phyloP scores from a whole-genome alignment of 2,329 filamentous ascomycete species.

The Fusarium haematococcum region DNA sequence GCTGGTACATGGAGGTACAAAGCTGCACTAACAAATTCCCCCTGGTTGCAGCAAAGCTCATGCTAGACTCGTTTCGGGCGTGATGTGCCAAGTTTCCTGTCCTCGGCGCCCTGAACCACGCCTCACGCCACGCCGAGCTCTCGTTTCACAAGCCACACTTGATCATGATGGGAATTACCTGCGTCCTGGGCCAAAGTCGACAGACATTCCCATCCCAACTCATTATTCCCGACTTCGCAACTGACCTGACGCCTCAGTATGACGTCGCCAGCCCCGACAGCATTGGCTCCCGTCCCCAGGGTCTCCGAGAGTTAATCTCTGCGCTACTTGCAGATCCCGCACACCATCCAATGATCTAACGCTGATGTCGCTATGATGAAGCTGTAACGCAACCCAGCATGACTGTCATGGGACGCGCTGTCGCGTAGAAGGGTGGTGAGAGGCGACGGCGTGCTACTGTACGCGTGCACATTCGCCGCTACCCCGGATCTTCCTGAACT shows the following conservation, averaged over 20 bases:
- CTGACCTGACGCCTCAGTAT: slow-evolving; percentile 14
- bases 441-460: not conserved
- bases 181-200: slow-evolving; percentile 16
- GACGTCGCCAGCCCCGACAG: slow-evolving; percentile 11
- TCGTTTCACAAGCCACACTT: slow-evolving; percentile 23
- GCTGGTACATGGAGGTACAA: slow-evolving; percentile 31
- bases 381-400: slow-evolving; percentile 4
- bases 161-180: slow-evolving; percentile 26
- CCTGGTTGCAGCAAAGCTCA: not conserved
- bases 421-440: slow-evolving; percentile 1
- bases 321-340: slow-evolving; percentile 10
- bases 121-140: slow-evolving; percentile 10
- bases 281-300: slow-evolving; percentile 17
- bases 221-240: not conserved
- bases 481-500: slow-evolving; percentile 21
- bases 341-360: not conserved
- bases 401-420: slow-evolving; percentile 5
- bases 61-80: slow-evolving; percentile 5
- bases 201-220: slow-evolving; percentile 29
- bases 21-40: slow-evolving; percentile 33
- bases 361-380: slow-evolving; percentile 28
- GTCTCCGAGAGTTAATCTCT: slow-evolving; percentile 20
- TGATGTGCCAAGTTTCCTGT: not conserved
- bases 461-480: slow-evolving; percentile 22
- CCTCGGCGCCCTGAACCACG: slow-evolving; percentile 9